Percentiles rank a stretch among this genome's conserved stretches.
Conservation (phyloP, 78 protist species). For the Protostelium mycophagum region DNA sequence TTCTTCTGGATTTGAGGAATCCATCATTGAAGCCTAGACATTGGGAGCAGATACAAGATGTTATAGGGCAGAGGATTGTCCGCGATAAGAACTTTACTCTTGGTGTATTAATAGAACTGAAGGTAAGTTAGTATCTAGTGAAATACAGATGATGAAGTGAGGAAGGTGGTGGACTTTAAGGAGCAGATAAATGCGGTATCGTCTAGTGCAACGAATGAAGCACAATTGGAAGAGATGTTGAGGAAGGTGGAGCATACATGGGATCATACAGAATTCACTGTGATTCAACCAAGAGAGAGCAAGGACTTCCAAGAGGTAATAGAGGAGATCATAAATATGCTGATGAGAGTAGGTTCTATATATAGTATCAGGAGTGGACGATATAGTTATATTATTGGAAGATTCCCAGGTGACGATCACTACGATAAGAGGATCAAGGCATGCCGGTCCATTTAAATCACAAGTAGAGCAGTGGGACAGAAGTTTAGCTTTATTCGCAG, state of each 20-base stretch:
- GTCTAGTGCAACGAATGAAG: conserved; percentile 90
- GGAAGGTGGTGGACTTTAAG: conserved; percentile 38
- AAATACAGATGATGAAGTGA: conserved; percentile 74
- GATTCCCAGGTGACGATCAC: not conserved
- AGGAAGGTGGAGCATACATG: conserved; percentile 77
- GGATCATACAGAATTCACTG: conserved; percentile 76
- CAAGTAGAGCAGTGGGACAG: conserved; percentile 89
- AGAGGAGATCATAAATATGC: conserved; percentile 84
- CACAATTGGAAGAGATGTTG: conserved; percentile 91
- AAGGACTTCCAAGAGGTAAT: conserved; percentile 62
- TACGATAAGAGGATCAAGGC: not conserved
- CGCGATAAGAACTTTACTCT: conserved; percentile 69
- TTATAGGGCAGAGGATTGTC: conserved; percentile 48
- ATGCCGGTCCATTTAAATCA: conserved; percentile 65
- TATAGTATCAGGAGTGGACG: conserved; percentile 87
- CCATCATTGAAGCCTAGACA: conserved; percentile 83
- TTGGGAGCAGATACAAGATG: conserved; percentile 72
- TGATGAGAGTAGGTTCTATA: conserved; percentile 54
- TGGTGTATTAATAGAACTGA: conserved; percentile 74
- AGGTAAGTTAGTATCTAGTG: conserved; percentile 46
- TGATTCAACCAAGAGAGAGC: conserved; percentile 82
- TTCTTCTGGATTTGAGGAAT: conserved; percentile 68
- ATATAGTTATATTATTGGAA: conserved; percentile 58
- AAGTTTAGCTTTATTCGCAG: conserved; percentile 58
- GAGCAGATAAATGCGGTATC: conserved; percentile 48